phyloP scores from a whole-genome alignment of 768 basidiomycete genomes.

The Clathrus columnatus region DNA sequence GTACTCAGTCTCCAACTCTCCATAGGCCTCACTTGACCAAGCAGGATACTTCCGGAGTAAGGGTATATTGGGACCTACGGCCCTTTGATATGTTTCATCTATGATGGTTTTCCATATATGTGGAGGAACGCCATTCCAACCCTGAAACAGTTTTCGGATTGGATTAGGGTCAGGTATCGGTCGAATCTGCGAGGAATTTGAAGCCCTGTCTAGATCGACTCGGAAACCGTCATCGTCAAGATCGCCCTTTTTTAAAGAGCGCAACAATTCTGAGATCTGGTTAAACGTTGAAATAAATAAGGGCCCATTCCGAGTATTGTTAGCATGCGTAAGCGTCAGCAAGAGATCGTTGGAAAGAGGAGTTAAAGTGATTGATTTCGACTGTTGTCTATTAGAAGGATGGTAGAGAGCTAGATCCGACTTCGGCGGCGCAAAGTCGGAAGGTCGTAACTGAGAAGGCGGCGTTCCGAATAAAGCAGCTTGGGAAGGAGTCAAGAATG shows the following conservation, averaged over 20 bases:
- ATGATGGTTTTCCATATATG: constrained; percentile 65
- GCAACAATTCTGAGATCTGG: constrained; percentile 53
- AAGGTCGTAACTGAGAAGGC: constrained; percentile 2
- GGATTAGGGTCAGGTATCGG: constrained; percentile 10
- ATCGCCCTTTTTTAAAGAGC: constrained; percentile 38
- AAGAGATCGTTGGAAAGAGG: constrained; percentile 32
- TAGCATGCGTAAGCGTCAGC: constrained; percentile 58
- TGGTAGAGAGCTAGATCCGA: neutral
- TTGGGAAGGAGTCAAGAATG: constrained; percentile 6
- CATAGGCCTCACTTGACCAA: constrained; percentile 81
- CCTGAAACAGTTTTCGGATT: constrained; percentile 32
- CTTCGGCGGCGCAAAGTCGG: constrained; percentile 8
- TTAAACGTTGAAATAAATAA: constrained; percentile 57
- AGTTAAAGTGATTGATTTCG: neutral
- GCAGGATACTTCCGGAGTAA: constrained; percentile 73
- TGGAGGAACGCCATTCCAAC: constrained; percentile 45
- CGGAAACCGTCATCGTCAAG: constrained; percentile 10
- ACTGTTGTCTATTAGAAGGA: neutral
- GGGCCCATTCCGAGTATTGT: constrained; percentile 61
- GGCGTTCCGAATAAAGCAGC: constrained; percentile 6
- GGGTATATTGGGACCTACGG: constrained; percentile 84
- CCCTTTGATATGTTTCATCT: constrained; percentile 89
- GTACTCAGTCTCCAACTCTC: constrained; percentile 72
- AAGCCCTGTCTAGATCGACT: neutral
- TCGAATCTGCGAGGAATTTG: neutral